phyloP scores from a whole-genome alignment of 1,284 basidiomycete species.

The Cryptococcus sp. region DNA sequence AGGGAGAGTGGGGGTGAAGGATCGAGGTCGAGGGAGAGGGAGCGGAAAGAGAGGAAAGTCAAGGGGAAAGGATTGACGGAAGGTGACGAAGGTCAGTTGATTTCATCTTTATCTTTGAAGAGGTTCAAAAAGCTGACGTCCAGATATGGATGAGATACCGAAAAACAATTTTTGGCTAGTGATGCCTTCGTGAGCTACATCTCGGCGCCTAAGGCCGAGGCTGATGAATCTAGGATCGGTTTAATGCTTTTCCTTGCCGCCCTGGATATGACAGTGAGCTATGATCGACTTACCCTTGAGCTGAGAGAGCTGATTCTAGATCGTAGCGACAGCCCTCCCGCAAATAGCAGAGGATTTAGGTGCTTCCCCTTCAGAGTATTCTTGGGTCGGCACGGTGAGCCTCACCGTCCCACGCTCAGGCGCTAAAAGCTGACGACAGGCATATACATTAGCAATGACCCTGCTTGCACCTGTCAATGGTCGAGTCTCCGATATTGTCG shows the following conservation, averaged over 20 bases:
- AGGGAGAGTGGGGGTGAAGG: neutral
- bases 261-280: conserved; percentile 36
- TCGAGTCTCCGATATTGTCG: conserved; percentile 39
- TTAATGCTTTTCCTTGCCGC: conserved; percentile 42
- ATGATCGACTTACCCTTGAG: neutral
- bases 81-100: conserved; percentile 32
- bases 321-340: conserved; percentile 36
- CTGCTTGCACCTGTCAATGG: conserved; percentile 39
- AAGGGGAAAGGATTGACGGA: conserved; percentile 33
- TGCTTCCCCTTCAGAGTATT: conserved; percentile 31
- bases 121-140: conserved; percentile 11
- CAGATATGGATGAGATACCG: conserved; percentile 34
- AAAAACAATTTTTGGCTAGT: conserved; percentile 33
- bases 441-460: conserved; percentile 35
- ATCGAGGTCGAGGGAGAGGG: neutral
- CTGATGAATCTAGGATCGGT: conserved; percentile 17
- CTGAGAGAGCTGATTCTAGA: conserved; percentile 6
- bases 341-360: conserved; percentile 27
- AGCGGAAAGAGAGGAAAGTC: conserved; percentile 6
- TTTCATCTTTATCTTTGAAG: too few species aligned
- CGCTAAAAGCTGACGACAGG: conserved; percentile 8
- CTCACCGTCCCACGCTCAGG: neutral
- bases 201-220: too few species aligned
- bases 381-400: conserved; percentile 33
- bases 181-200: conserved; percentile 21